phyloP scores from a whole-genome alignment of 1,284 basidiomycete species.

The Cystobasidium sp. region DNA sequence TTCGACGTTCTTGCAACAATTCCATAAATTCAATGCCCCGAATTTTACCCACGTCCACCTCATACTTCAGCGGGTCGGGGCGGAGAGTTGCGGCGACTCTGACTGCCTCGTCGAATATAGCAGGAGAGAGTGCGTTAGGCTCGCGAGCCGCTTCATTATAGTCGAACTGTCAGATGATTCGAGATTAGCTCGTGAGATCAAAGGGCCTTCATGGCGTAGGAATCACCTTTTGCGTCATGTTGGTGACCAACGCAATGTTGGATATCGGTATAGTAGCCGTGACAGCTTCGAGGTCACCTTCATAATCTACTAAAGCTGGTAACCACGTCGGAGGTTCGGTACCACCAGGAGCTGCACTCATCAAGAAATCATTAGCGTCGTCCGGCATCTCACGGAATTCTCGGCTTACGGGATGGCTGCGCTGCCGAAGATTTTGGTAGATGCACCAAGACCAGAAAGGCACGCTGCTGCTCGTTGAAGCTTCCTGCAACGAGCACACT shows the following conservation, averaged over 20 bases:
- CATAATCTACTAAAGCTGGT: conserved; percentile 62
- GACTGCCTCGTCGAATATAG: conserved; percentile 60
- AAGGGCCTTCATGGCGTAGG: background rate
- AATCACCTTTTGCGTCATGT: conserved; percentile 70
- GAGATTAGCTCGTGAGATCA: too few relatives aligned
- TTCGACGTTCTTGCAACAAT: conserved; percentile 67
- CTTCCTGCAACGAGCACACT: conserved; percentile 59
- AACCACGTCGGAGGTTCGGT: conserved; percentile 75
- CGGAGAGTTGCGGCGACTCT: conserved; percentile 62
- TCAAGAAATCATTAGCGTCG: background rate
- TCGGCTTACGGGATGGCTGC: conserved; percentile 64
- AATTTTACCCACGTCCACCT: conserved; percentile 76
- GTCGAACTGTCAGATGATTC: conserved; percentile 52
- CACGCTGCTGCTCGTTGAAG: conserved; percentile 63
- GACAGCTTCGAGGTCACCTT: conserved; percentile 67
- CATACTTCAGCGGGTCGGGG: conserved; percentile 44
- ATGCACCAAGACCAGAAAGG: conserved; percentile 75
- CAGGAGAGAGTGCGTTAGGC: conserved; percentile 63
- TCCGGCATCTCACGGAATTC: background rate
- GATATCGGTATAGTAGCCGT: conserved; percentile 71
- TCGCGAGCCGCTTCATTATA: conserved; percentile 59
- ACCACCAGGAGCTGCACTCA: conserved; percentile 58
- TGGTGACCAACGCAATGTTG: conserved; percentile 79
- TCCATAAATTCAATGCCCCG: conserved; percentile 93
- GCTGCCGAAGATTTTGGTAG: conserved; percentile 57